Base-by-base conservation (phyloP, 805 yeast species). In the Allodekkera sacchari region DNA sequence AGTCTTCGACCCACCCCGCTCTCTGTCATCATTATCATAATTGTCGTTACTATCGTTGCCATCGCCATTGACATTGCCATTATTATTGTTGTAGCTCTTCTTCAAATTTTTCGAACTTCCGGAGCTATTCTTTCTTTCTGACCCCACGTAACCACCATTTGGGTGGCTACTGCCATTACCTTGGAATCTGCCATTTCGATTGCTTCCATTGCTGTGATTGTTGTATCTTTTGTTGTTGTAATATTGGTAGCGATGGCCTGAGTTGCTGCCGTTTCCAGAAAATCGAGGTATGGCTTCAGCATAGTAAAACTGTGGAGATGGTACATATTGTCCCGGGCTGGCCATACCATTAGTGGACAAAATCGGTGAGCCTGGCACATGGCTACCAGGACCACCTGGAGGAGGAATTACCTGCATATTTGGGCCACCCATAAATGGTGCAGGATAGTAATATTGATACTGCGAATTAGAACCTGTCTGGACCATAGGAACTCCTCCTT, bases 401-500 rank as follows among this genome's bases (percentile, higher is more conserved):
- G 25, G 14, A 18, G 30, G 25, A 5, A 20, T 20, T 8, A 20
- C 22, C 22, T 8, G 10, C 22, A 27, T 13, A 6, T 23, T n/a
- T 17, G 27, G n/a, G 9, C 18, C 8, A 20, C 25, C 22, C 12
- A 33, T 25, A 16, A 23, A 22, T 26, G 37, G 28, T 25, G 36
- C 9, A 12, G 38, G 35, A 25, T 32, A 34, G 27, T 26, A 34
- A 22, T 30, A 34, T n/a, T 34, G 37, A 14, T 22, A 22, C 23
- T 30, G 37, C n/a, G 30, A 11, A 14, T 15, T 11, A 12, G 34
- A n/a, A n/a, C n/a, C n/a, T n/a, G n/a, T n/a, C n/a, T n/a, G n/a
- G n/a, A n/a, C n/a, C n/a, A n/a, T n/a, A n/a, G n/a, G n/a, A n/a
- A n/a, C n/a, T n/a, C n/a, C n/a, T n/a, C n/a, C n/a, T n/a, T n/a